Base-by-base conservation (phyloP, 257 asterid species). In the Solanum raphanifolium region DNA sequence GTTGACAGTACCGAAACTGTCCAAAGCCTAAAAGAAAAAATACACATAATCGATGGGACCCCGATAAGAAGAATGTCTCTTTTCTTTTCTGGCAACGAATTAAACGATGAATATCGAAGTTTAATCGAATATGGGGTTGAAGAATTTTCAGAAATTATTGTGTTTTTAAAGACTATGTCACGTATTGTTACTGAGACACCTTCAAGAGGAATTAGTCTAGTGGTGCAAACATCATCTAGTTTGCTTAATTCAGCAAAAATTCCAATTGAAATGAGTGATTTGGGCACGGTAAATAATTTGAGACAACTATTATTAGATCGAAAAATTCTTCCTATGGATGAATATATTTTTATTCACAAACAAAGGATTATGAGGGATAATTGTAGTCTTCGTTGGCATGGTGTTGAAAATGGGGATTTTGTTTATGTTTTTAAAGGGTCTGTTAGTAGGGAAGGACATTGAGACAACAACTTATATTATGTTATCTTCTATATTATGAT, bases 301-400 rank as follows among this genome's bases (percentile, higher is more conserved):
- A 90, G 90, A 86, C 88, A 83, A 86, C 29, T 91, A 90, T n/a
- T 95, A 79, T 29, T 94, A 62, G 92, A 69, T 68, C 88, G 91
- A 76, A 91, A 90, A 43, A 82, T 92, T 36, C 87, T 95, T 34
- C 98, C 98, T 4, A 76, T n/a, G 15, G 98, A 95, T 89, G 98
- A 94, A 9, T 95, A 95, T 87, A 94, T 95, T 87, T 93, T 95
- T 65, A 92, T 95, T 73, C 98, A 95, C 31, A 95, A 93, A 66
- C 98, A 95, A 89, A 92, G 98, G 88, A 93, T 95, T 10, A 95
- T 95, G 98, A 84, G 94, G 2, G 96, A 91, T 5, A 91, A 76
- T 75, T 93, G 94, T 85, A 94, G 94, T 88, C 91, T 95, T 0
- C 94, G 98, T 52, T 95, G 98, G 98, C 98, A 94, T 89, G 98